Base-by-base conservation (phyloP, 2,329 filamentous ascomycete genomes). In the Dactylellina haptotyla region DNA sequence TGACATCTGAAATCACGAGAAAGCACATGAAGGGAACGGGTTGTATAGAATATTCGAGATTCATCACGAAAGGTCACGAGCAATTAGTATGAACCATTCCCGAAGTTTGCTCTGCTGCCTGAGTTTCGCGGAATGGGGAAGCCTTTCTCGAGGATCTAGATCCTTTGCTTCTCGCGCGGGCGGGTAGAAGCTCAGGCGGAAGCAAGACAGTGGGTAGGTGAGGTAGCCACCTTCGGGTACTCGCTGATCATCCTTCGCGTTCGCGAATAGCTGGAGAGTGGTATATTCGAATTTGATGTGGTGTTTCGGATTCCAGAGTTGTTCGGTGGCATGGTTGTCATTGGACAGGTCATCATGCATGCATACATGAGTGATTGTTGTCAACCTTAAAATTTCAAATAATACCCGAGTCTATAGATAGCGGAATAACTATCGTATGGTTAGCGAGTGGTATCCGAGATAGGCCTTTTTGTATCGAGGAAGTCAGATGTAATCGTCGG, bases 291-390 rank as follows among this genome's bases (percentile, higher is more conserved):
- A 41, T 16, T 4, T 41, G 37, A n/a, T 41, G 43, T 2, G 43
- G n/a, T 4, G 18, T 23, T 46, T 46, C 20, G n/a, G n/a, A 5
- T 20, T 3, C 20, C 12, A 8, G 4, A 8, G 20, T 46, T 6
- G n/a, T 14, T 26, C 14, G 5, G 25, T 6, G 25, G 48, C 6
- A 14, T 28, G 32, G 30, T 16, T 9, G n/a, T 54, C 6, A 37
- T 43, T 28, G 32, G 34, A 41, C 53, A 57, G 53, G 16, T 57
- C 53, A 57, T 43, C 53, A 20, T 57, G 53, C 53, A 57, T 57
- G n/a, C n/a, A n/a, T n/a, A n/a, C n/a, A 43, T 43, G 1, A 28
- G 2, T 9, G n/a, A n/a, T 57, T 4, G 53, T 41, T 30, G 53
- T 28, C 53, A 41, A 41, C 50, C n/a, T 43, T 14, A 14, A n/a